Evolutionary conservation across 1,284 basidiomycete genomes (phyloP).

Genomic region (Leccinum pachyderme): DNA sequence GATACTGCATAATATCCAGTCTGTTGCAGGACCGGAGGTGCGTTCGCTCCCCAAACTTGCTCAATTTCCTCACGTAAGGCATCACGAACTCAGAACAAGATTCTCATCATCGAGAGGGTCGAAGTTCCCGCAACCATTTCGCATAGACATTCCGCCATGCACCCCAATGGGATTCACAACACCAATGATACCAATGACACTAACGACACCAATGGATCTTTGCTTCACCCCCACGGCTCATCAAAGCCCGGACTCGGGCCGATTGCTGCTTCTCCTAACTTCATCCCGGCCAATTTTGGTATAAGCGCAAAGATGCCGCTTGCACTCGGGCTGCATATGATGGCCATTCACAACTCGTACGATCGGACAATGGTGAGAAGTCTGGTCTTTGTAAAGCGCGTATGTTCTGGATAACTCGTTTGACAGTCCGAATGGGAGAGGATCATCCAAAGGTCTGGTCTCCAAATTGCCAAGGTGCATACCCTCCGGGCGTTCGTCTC

Average conservation of each 20-base stretch:
- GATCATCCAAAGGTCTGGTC: not conserved
- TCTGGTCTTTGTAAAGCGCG: not conserved
- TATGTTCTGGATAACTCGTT: not conserved
- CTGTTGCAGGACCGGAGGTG: not conserved
- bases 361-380: not conserved
- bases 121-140: slow-evolving; percentile 1
- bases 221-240: not conserved
- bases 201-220: not conserved
- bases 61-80: not conserved
- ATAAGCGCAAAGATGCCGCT: slow-evolving; percentile 7
- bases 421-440: not conserved
- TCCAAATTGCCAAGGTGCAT: not conserved
- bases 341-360: slow-evolving; percentile 4
- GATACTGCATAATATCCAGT: slow-evolving; percentile 4
- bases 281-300: slow-evolving; percentile 5
- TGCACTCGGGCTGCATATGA: slow-evolving; percentile 6
- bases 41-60: not conserved
- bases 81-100: slow-evolving; percentile 1
- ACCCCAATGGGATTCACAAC: not conserved
- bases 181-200: not conserved
- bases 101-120: slow-evolving; percentile 5
- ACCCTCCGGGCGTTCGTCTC: slow-evolving; percentile 4
- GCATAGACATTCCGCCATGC: not conserved
- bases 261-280: not conserved
- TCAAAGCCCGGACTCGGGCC: not conserved